Base-by-base conservation (phyloP, 768 basidiomycete genomes). In the button mushroom (Agaricus bisporus) region DNA sequence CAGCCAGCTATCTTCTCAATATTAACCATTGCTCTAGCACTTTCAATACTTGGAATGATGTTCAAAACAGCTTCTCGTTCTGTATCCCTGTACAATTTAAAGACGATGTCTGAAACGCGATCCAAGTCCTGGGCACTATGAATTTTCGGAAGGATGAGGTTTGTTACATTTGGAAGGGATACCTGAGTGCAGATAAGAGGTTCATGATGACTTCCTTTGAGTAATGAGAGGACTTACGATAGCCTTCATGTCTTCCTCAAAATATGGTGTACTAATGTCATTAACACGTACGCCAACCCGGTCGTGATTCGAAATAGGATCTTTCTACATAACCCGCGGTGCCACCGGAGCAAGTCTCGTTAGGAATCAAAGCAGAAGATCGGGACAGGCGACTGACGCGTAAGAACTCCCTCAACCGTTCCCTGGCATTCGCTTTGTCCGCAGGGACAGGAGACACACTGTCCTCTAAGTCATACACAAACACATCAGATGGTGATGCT, bases 381-480 rank as follows among this genome's bases (percentile, higher is more conserved):
- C 32, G 5, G 32, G 32, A 44, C 52, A 53, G 42, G 51, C 75
- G 61, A 36, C 52, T 17, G 64, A 81, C 89, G 41, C 68, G 63
- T 26, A 88, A 68, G 62, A 87, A 92, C 7, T 70, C 67, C 35
- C 67, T 64, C 4, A 89, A 70, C 7, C 81, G 72, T 6, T 63
- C 62, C 54, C 89, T 73, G 0, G 89, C 86, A 48, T 74, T 67
- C 18, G 68, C 68, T 65, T 91, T 89, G 54, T 83, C 81, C 25
- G 71, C 68, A 28, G 79, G 76, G 4, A 82, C 71, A 5, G 86
- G 86, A 4, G 90, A 71, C 0, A 95, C 82, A 56, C 88, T 88
- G 65, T 95, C 93, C 65, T 95, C 93, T 11, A 95, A 73, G 71
- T 95, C 93, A 61, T 92, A 94, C 22, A 92, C 85, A 35, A 93